A percentile compares a stretch with the other conserved stretches of the same genome.
Evolutionary conservation across 768 basidiomycete genomes (phyloP).

Genomic region (Russula olivacea): DNA sequence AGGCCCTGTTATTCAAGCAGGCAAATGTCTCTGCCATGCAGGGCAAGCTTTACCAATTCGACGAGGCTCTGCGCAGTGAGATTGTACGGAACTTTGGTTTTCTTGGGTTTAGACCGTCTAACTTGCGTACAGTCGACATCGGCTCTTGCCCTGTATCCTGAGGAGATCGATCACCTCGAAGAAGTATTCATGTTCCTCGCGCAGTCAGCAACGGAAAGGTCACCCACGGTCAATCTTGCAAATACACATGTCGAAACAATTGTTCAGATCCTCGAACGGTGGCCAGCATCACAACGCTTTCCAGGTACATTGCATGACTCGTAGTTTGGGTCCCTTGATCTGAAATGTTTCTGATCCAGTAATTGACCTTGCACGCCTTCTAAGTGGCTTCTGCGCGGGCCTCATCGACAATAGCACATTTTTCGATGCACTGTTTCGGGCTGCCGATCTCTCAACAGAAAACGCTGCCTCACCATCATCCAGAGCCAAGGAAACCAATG

Average conservation of each 20-base stretch:
- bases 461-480: constrained; percentile 50
- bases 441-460: constrained; percentile 55
- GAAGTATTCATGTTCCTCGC: constrained; percentile 58
- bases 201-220: constrained; percentile 37
- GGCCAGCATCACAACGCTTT: constrained; percentile 69
- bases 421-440: constrained; percentile 57
- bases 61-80: constrained; percentile 59
- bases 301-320: constrained; percentile 43
- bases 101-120: constrained; percentile 2
- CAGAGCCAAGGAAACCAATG: constrained; percentile 80
- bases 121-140: constrained; percentile 52
- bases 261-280: constrained; percentile 59
- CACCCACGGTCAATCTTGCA: constrained; percentile 35
- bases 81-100: constrained; percentile 45
- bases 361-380: constrained; percentile 77
- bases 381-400: constrained; percentile 58
- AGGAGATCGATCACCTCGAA: constrained; percentile 53
- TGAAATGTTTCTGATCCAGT: constrained; percentile 40
- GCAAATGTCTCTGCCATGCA: constrained; percentile 75
- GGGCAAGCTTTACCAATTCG: constrained; percentile 69
- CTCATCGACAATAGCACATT: constrained; percentile 46
- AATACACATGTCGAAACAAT: constrained; percentile 55
- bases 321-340: background rate
- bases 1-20: constrained; percentile 76
- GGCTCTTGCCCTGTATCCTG: constrained; percentile 61